Percentiles rank a stretch among this genome's conserved stretches.
Evolutionary conservation across 169 alveolate genomes (phyloP).

Genomic region (Eimeria praecox): DNA sequence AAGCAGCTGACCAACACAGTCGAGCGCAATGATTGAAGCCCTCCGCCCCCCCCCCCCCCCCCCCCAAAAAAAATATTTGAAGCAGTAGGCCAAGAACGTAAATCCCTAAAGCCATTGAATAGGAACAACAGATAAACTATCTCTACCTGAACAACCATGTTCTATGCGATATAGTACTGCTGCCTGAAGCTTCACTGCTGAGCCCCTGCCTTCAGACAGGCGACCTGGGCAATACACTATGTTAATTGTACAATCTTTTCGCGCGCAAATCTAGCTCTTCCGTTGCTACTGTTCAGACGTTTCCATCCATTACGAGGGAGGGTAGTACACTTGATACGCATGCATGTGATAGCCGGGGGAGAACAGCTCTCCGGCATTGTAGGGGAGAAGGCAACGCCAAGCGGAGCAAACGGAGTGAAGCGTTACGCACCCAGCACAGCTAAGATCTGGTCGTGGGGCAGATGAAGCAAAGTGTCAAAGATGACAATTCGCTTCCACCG

Average conservation of each 20-base stretch:
- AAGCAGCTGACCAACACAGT: neutral
- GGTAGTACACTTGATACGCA: neutral
- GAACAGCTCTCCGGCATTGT: neutral
- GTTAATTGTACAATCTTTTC: neutral
- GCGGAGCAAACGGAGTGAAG: neutral
- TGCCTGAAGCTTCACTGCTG: neutral
- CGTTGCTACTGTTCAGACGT: neutral
- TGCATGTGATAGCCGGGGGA: neutral
- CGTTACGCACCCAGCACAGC: slow-evolving; percentile 92
- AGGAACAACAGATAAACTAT: neutral
- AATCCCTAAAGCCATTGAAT: neutral
- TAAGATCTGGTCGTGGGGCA: slow-evolving; percentile 93
- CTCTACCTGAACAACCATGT: neutral
- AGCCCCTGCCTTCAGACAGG: neutral
- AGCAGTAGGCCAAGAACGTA: neutral
- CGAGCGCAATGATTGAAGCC: neutral
- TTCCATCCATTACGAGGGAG: neutral
- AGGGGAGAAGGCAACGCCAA: neutral
- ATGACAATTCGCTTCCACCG: slow-evolving; percentile 95
- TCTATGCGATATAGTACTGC: neutral
- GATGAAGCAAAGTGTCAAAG: slow-evolving; percentile 95
- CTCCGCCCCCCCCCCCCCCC: too few species aligned
- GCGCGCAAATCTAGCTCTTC: neutral
- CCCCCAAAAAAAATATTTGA: neutral
- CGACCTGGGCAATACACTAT: neutral